Base-by-base conservation (phyloP, 78 protist species). In the Salpingoeca rosetta region DNA sequence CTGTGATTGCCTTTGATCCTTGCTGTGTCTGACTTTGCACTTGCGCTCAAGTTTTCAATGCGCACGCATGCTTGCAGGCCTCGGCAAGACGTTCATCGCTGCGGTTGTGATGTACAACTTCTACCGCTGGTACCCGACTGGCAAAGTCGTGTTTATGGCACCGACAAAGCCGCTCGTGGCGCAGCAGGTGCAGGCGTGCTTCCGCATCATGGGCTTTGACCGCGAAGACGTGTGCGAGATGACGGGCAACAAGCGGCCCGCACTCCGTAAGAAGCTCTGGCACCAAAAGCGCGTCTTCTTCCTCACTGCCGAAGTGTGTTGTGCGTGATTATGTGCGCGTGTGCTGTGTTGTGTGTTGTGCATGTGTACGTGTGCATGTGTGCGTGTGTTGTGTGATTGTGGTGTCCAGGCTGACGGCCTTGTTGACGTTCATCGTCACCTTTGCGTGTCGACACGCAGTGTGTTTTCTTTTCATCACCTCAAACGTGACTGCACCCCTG, bases 71-170 rank as follows among this genome's bases (percentile, higher is more conserved):
- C 65, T 17, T 51, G 65, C 17, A 51, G 65, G 65, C 40, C 75
- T 96, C 35, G 99, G 99, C 37, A 97, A 98, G 91, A 97, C 99
- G 3, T 79, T 97, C 80, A 96, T 97, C 37, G 99, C 99, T 0
- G 95, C 97, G 2, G 96, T 96, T 25, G 90, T 95, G 36, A 94
- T 96, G 96, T 65, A 88, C 84, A 95, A 95, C 89, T 95, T 43
- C 82, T 86, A 76, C 81, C 83, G 96, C 10, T 97, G 99, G 99
- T 98, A 92, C 76, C 98, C 98, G 37, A 40, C 31, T 0, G 95
- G 97, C 57, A 90, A 81, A 51, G 42, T 92, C 27, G 77, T 96
- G n/a, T 98, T 98, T 80, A 78, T 98, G 81, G 99, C 98, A 0
- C 99, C 99, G 37, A 97, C 99, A 0, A 75, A 83, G 86, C 93